A percentile compares a stretch with the other conserved stretches of the same genome.
Conservation (phyloP, 345 rosid genomes). For the Rhodomyrtus tomentosa region DNA sequence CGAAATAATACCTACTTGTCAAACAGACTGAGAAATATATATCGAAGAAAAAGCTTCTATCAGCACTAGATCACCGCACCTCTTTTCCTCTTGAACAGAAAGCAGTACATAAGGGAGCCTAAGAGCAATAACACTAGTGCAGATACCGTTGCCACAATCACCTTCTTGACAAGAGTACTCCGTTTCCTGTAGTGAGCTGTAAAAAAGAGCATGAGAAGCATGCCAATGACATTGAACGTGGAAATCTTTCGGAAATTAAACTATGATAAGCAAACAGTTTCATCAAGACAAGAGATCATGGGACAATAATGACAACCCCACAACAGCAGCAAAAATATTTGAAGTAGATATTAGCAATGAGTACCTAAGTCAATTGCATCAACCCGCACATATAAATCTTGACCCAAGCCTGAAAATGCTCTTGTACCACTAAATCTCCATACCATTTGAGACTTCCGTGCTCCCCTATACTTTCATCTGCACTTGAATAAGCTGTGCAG, state of each 20-base stretch:
- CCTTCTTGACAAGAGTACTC: background rate
- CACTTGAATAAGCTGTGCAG: constrained; percentile 15
- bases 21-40: background rate
- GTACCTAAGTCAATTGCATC: constrained; percentile 39
- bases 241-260: background rate
- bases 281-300: background rate
- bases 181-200: background rate
- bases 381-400: constrained; percentile 32
- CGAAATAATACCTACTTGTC: background rate
- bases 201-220: background rate
- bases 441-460: constrained; percentile 14
- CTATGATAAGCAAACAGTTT: background rate
- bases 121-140: background rate
- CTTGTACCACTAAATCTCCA: constrained; percentile 15
- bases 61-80: background rate
- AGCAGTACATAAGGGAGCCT: background rate
- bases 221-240: background rate
- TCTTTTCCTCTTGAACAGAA: background rate
- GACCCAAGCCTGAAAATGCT: constrained; percentile 25
- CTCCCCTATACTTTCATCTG: background rate
- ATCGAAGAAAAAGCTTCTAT: background rate
- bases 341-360: background rate
- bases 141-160: background rate
- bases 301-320: background rate
- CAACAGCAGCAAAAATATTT: background rate